Percentiles rank a stretch among this genome's conserved stretches.
Evolutionary conservation across 2,329 filamentous ascomycete species (phyloP).

Genomic region (Fusarium equiseti): DNA sequence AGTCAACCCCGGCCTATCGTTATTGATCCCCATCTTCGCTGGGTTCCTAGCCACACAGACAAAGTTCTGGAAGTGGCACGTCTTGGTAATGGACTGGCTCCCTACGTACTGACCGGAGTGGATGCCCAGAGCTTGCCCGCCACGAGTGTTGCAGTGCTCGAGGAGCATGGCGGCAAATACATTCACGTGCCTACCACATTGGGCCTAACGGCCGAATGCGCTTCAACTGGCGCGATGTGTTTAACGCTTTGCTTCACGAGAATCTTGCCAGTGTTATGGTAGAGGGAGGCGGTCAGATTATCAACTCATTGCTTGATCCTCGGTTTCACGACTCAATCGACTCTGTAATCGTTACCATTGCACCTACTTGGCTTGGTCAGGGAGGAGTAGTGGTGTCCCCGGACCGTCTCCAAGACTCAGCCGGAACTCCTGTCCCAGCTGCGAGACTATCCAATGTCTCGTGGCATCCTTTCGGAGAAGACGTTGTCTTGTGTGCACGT

Average conservation of each 20-base stretch:
- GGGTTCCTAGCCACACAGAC: conserved; percentile 70
- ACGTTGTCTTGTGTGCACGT: conserved; percentile 82
- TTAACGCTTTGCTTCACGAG: conserved; percentile 67
- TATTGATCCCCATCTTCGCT: conserved; percentile 82
- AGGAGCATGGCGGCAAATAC: conserved; percentile 65
- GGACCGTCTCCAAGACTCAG: conserved; percentile 62
- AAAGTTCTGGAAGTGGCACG: conserved; percentile 75
- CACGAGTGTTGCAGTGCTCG: conserved; percentile 57
- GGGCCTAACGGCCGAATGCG: conserved; percentile 55
- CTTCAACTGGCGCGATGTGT: conserved; percentile 74
- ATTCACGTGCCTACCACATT: conserved; percentile 56
- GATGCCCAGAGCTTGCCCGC: conserved; percentile 58
- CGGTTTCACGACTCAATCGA: conserved; percentile 73
- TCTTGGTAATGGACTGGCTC: conserved; percentile 75
- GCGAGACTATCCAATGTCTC: conserved; percentile 74
- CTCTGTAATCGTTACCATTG: conserved; percentile 87
- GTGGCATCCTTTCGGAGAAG: conserved; percentile 84
- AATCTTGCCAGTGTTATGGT: conserved; percentile 87
- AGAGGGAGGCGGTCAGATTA: conserved; percentile 85
- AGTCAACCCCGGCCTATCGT: conserved; percentile 84
- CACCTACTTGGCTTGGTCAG: conserved; percentile 88
- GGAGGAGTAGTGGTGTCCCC: conserved; percentile 86
- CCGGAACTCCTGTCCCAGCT: conserved; percentile 68
- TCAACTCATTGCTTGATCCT: conserved; percentile 81
- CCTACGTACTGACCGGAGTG: conserved; percentile 74